Conservation (phyloP, 257 asterid species). For the Solanum infundibuliforme region DNA sequence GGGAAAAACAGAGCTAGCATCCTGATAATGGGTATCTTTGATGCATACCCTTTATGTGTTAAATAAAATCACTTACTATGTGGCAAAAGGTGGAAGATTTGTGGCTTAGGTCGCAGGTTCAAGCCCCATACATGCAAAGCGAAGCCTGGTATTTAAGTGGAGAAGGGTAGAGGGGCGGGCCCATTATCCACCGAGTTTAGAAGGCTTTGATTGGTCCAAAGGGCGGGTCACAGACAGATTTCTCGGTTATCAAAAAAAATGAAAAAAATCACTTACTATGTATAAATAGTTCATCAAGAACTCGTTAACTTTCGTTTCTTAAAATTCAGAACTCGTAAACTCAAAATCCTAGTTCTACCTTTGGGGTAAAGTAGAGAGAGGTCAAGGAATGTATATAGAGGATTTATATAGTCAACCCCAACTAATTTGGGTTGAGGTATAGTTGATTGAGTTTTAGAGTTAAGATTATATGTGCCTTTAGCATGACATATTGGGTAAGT, state of each 20-base stretch:
- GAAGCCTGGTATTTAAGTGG: too few relatives aligned
- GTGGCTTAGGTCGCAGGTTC: too few relatives aligned
- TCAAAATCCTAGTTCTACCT: not conserved
- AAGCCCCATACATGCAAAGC: too few relatives aligned
- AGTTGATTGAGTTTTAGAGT: not conserved
- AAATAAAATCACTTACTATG: not conserved
- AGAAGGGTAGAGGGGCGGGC: too few relatives aligned
- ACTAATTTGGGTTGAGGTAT: not conserved
- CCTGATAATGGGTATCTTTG: not conserved
- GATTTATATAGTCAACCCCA: not conserved
- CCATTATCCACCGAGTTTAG: too few relatives aligned
- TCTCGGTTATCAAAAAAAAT: too few relatives aligned
- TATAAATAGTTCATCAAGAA: not conserved
- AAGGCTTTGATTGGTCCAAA: too few relatives aligned
- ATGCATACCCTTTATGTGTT: not conserved
- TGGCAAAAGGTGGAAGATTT: too few relatives aligned
- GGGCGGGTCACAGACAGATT: too few relatives aligned
- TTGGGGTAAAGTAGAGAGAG: not conserved
- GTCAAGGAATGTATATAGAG: not conserved
- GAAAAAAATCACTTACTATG: not conserved
- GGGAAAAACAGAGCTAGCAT: not conserved
- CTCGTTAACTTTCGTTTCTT: rapidly evolving
- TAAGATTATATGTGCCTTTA: not conserved
- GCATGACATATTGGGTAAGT: not conserved
- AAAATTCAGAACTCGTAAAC: not conserved